Evolutionary conservation across 176 grass and related monocot species (phyloP).

Genomic region (Zizania latifolia): DNA sequence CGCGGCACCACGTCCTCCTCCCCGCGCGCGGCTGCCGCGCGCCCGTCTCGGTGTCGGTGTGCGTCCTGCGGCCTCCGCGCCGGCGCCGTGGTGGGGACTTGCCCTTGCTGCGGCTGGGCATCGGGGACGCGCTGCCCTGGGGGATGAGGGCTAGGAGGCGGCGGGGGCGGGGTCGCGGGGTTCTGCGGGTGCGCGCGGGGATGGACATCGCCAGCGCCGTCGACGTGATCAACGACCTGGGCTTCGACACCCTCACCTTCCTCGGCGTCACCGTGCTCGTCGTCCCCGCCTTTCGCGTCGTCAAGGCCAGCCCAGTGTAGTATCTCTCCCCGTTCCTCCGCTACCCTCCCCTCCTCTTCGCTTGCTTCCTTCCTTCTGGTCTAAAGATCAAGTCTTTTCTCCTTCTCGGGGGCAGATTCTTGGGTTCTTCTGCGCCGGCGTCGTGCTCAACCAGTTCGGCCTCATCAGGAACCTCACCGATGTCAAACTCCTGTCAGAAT

Average conservation of each 20-base stretch:
- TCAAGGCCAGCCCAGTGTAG: conserved; percentile 87
- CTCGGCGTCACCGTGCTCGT: conserved; percentile 82
- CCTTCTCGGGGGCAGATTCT: conserved; percentile 68
- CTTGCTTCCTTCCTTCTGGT: background rate
- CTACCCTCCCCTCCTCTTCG: background rate
- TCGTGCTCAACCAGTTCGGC: conserved; percentile 93
- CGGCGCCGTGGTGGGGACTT: background rate
- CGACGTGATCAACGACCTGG: conserved; percentile 98
- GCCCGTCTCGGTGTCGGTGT: background rate
- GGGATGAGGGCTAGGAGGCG: background rate
- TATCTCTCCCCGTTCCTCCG: conserved; percentile 11
- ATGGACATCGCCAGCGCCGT: conserved; percentile 80
- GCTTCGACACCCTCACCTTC: conserved; percentile 96
- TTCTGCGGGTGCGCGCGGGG: conserved; percentile 44
- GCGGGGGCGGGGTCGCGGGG: background rate
- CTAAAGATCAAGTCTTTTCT: background rate
- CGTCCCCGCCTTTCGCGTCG: conserved; percentile 80
- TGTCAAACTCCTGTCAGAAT: conserved; percentile 93
- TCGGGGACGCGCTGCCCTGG: background rate
- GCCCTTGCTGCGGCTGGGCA: background rate
- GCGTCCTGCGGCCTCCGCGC: too few relatives aligned
- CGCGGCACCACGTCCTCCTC: conserved; percentile 8
- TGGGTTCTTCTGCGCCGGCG: conserved; percentile 95
- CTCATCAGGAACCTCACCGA: conserved; percentile 96
- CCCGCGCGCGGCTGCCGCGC: background rate